A percentile compares a stretch with the other conserved stretches of the same genome.
Conservation (phyloP, 129 eudicot genomes). For the Ambrosia artemisiifolia region DNA sequence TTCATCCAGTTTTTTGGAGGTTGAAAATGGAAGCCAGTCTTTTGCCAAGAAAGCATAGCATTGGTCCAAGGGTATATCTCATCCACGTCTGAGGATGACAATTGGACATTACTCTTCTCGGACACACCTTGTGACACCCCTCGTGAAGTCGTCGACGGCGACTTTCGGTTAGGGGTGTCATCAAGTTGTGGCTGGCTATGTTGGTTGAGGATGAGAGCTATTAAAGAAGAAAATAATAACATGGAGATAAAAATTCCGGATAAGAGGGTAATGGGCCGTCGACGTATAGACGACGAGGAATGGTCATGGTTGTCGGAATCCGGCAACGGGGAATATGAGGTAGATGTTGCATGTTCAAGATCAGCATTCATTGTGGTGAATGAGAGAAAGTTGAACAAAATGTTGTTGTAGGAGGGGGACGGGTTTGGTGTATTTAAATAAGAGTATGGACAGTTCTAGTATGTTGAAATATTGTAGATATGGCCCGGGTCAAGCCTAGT, state of each 20-base stretch:
- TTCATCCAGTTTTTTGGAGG: conserved; percentile 95
- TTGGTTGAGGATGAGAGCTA: conserved; percentile 30
- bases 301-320: conserved; percentile 25
- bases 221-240: conserved; percentile 31
- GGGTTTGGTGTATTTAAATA: background rate
- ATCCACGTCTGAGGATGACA: conserved; percentile 23
- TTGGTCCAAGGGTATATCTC: conserved; percentile 63
- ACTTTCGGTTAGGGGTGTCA: conserved; percentile 9
- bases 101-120: conserved; percentile 50
- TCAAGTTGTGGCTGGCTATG: background rate
- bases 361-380: conserved; percentile 26
- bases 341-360: conserved; percentile 47
- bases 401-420: conserved; percentile 5
- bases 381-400: conserved; percentile 13
- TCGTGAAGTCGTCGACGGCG: conserved; percentile 36
- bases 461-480: background rate
- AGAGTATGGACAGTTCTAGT: conserved; percentile 15
- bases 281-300: conserved; percentile 25
- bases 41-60: conserved; percentile 84
- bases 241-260: conserved; percentile 41
- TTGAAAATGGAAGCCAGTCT: conserved; percentile 81
- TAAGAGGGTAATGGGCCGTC: conserved; percentile 27
- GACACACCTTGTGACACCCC: conserved; percentile 77
- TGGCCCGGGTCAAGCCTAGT: conserved; percentile 15
- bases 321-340: conserved; percentile 52